A percentile compares a stretch with the other conserved stretches of the same genome.
These are phyloP conservation scores for Leccinellum rugosiceps DNA, from an alignment of 768 basidiomycete genomes.

Conservation along the genomic window DNA sequence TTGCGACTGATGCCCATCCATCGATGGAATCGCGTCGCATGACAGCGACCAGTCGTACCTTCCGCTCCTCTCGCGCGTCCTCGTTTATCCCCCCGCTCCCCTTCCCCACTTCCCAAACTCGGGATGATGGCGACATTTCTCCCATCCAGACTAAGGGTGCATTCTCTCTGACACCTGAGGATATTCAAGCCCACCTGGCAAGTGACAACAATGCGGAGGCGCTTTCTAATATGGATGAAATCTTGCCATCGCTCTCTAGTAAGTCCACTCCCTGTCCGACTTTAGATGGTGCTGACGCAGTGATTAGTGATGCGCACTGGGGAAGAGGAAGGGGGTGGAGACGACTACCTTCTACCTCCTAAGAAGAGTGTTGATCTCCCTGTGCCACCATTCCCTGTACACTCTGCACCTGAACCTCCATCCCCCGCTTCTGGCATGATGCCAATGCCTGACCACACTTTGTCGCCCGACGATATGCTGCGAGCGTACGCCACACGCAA, in stretches of 20 bases:
- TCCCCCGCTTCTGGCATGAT: conserved; percentile 40
- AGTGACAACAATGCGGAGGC: conserved; percentile 30
- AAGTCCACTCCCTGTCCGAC: conserved; percentile 24
- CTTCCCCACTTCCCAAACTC: conserved; percentile 7
- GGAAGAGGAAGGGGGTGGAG: conserved; percentile 23
- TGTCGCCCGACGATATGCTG: conserved; percentile 74
- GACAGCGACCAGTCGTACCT: conserved; percentile 39
- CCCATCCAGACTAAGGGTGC: conserved; percentile 45
- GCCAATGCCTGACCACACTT: conserved; percentile 38
- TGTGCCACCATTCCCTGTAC: conserved; percentile 33
- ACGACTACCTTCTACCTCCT: conserved; percentile 46
- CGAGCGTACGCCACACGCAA: conserved; percentile 63
- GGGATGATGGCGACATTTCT: conserved; percentile 35
- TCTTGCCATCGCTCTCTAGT: conserved; percentile 70
- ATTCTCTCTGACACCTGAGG: conserved; percentile 50
- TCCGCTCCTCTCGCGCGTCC: conserved; percentile 42
- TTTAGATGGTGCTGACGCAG: conserved; percentile 5
- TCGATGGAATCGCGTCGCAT: conserved; percentile 43
- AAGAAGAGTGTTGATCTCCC: conserved; percentile 26
- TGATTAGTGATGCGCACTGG: conserved; percentile 72
- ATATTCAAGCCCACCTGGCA: conserved; percentile 54
- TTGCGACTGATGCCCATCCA: conserved; percentile 58
- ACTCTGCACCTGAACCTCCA: conserved; percentile 24
- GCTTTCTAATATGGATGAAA: conserved; percentile 48
- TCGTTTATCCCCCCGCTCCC: conserved; percentile 43